Evolutionary conservation across 768 basidiomycete genomes (phyloP).

Genomic region (Holtermanniella nyarrowii): DNA sequence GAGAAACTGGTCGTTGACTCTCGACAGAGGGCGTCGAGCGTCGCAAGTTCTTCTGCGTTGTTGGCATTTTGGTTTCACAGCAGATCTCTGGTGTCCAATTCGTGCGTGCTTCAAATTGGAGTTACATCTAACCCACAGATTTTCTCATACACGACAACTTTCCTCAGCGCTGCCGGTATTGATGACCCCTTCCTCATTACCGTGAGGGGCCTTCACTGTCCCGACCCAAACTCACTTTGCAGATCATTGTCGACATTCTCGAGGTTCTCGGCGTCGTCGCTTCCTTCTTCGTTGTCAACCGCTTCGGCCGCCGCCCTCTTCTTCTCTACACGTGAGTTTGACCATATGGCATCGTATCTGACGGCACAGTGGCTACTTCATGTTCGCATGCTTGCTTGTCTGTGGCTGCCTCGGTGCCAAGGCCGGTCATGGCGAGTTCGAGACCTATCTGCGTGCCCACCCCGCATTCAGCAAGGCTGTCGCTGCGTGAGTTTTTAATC

Average conservation of each 20-base stretch:
- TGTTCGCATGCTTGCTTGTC: constrained; percentile 33
- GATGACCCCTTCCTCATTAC: constrained; percentile 30
- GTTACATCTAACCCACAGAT: constrained; percentile 10
- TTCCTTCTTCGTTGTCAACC: constrained; percentile 31
- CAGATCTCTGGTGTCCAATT: constrained; percentile 40
- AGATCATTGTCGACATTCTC: constrained; percentile 33
- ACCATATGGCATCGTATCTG: not conserved
- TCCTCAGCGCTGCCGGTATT: constrained; percentile 31
- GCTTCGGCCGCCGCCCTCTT: constrained; percentile 35
- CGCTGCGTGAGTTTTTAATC: constrained; percentile 10
- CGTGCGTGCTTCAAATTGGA: no score
- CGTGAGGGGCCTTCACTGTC: constrained; percentile 6
- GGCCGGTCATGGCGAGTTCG: constrained; percentile 13
- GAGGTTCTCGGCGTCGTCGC: constrained; percentile 33
- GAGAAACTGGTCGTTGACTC: not conserved
- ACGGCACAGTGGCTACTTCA: constrained; percentile 24
- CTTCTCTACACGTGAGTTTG: constrained; percentile 28
- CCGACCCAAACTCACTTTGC: not conserved
- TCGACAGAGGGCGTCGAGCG: constrained; percentile 25
- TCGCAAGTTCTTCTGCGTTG: constrained; percentile 34
- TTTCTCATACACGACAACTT: constrained; percentile 20
- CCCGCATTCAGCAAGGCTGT: constrained; percentile 25
- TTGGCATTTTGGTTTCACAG: constrained; percentile 39
- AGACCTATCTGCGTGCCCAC: constrained; percentile 17
- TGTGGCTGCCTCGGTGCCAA: constrained; percentile 32